Evolutionary conservation across 208 protist species (phyloP).

Genomic region (Polymyxa betae): DNA sequence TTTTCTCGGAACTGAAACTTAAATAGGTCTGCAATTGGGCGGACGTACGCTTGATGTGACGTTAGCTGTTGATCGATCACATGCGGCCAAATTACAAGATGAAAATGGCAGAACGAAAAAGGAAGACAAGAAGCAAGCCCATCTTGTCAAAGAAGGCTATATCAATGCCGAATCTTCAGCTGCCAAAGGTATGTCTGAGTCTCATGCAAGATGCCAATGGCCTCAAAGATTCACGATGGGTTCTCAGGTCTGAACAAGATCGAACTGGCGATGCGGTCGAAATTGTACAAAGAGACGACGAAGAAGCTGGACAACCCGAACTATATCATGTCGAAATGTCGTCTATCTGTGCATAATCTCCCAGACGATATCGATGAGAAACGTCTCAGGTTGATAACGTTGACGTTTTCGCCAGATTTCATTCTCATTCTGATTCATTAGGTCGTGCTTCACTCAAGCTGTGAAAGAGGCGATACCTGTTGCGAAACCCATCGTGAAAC

Average conservation of each 20-base stretch:
- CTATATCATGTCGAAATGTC: constrained; percentile 41
- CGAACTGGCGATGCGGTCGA: constrained; percentile 34
- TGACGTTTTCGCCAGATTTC: background rate
- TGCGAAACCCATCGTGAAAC: background rate
- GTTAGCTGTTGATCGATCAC: background rate
- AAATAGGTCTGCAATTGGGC: background rate
- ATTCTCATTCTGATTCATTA: background rate
- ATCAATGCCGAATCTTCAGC: background rate
- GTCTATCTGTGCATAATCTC: constrained; percentile 18
- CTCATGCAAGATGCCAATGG: background rate
- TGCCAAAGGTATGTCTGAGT: background rate
- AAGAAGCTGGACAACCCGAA: constrained; percentile 45
- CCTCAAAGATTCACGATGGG: background rate
- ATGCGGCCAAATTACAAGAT: background rate
- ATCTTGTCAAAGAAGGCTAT: background rate
- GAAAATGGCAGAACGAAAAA: background rate
- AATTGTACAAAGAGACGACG: constrained; percentile 47
- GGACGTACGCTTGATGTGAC: constrained; percentile 13
- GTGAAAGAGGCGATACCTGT: background rate
- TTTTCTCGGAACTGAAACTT: background rate
- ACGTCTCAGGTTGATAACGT: background rate
- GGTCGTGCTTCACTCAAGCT: background rate
- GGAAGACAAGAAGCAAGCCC: background rate
- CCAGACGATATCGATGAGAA: background rate
- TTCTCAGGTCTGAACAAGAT: background rate